These are phyloP conservation scores for Spathaspora jeffriesii DNA, from an alignment of 1,139 yeast genomes.

Conservation along the genomic window DNA sequence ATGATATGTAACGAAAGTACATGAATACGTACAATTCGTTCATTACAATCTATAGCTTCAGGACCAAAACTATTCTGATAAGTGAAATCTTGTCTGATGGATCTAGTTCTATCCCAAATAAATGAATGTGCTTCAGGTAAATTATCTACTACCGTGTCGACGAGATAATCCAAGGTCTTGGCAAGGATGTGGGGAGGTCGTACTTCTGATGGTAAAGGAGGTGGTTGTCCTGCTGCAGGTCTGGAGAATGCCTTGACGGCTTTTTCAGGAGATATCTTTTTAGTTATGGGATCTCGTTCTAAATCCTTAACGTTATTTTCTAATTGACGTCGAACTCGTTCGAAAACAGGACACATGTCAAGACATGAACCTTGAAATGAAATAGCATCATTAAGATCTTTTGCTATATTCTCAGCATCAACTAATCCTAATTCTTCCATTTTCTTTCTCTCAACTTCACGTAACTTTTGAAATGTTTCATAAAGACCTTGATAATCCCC, in stretches of 20 bases:
- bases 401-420: slow-evolving; percentile 83
- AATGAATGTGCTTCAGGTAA: slow-evolving; percentile 89
- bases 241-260: slow-evolving; percentile 95
- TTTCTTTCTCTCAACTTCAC: slow-evolving; percentile 72
- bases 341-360: slow-evolving; percentile 96
- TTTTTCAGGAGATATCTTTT: slow-evolving; percentile 57
- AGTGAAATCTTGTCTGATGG: slow-evolving; percentile 96
- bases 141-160: slow-evolving; percentile 59
- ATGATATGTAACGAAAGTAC: slow-evolving; percentile 79
- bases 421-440: slow-evolving; percentile 87
- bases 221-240: slow-evolving; percentile 99
- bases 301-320: slow-evolving; percentile 84
- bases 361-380: slow-evolving; percentile 83
- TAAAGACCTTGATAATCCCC: slow-evolving; percentile 45
- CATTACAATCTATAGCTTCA: slow-evolving; percentile 93
- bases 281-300: slow-evolving; percentile 69
- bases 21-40: slow-evolving; percentile 88
- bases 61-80: slow-evolving; percentile 94
- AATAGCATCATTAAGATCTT: slow-evolving; percentile 85
- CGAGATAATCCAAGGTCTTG: slow-evolving; percentile 66
- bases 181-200: slow-evolving; percentile 83
- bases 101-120: slow-evolving; percentile 98
- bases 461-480: slow-evolving; percentile 63
- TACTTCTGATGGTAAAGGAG: slow-evolving; percentile 96
- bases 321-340: slow-evolving; percentile 82